phyloP scores from a whole-genome alignment of 1,284 basidiomycete species.

The Fistulina hepatica region DNA sequence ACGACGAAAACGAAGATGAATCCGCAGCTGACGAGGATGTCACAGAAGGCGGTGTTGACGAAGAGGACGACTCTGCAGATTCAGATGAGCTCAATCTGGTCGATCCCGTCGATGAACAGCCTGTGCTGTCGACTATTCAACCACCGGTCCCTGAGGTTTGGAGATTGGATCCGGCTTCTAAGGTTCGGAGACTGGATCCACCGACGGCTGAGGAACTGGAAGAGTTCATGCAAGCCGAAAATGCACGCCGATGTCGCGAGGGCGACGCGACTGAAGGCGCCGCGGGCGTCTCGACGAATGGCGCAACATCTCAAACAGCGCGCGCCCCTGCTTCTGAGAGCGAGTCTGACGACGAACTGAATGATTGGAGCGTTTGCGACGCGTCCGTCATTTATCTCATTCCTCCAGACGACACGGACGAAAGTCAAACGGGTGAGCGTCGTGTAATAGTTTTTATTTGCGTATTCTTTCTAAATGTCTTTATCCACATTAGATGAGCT shows the following conservation, averaged over 20 bases:
- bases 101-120: constrained; percentile 15
- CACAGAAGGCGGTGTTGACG: constrained; percentile 29
- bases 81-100: constrained; percentile 26
- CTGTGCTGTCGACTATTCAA: too few relatives aligned
- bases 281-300: background rate
- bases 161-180: too few relatives aligned
- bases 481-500: background rate
- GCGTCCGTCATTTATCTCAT: constrained; percentile 22
- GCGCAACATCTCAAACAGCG: constrained; percentile 1
- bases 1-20: constrained; percentile 20
- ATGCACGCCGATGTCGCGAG: constrained; percentile 24
- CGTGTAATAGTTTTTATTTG: background rate
- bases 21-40: constrained; percentile 25
- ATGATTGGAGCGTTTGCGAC: constrained; percentile 26
- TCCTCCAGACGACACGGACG: constrained; percentile 12
- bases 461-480: background rate
- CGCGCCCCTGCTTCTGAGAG: constrained; percentile 13
- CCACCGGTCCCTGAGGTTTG: constrained; percentile 18
- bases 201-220: constrained; percentile 41
- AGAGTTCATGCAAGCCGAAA: constrained; percentile 58
- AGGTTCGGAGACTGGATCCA: constrained; percentile 28
- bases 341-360: constrained; percentile 34
- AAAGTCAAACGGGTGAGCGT: constrained; percentile 17
- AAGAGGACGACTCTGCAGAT: constrained; percentile 29
- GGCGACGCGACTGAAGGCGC: constrained; percentile 1